Evolutionary conservation across 495 filamentous ascomycete species (phyloP), one percentile per base, ranked within the genome.

Genomic region (Amphirosellinia nigrospora): DNA sequence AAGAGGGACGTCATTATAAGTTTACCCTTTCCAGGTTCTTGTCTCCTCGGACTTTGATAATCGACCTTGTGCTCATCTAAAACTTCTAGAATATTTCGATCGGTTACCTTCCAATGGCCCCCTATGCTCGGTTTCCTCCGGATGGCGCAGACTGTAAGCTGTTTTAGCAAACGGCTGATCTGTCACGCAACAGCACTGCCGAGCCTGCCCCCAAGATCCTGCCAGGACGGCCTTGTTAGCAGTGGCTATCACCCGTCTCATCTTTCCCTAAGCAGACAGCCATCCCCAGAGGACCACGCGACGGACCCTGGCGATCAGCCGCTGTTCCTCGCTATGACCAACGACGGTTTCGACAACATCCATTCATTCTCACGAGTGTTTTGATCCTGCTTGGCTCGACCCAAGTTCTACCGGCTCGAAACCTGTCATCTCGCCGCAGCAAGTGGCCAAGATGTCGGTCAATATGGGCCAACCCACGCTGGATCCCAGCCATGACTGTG

Each of bases 221-320:
- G n/a, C 34, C 45, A 32, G 21, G 41, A 41, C 15, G 38, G 41
- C n/a, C 36, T 56, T 53, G 34, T 61, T 32, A 63, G 60, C n/a
- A 46, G 39, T 5, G 60, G 46, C 6, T 32, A 63, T 63, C 60
- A 26, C 60, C 60, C 28, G 32, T 43, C 26, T 56, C 11, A 58
- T 66, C 64, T 32, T 56, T 56, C 52, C 64, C 4, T 43, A 41
- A 66, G 50, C 50, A 55, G 50, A 43, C 23, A 43, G 19, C 21
- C 64, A 19, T 19, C 32, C 39, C 64, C n/a, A 16, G 39, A 16
- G 10, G 16, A 46, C 66, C 66, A 69, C 56, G 66, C 38, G 66
- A 62, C 43, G 43, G 56, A n/a, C 26, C 38, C 66, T 55, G 66
- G 30, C 66, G 66, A 68, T 68, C 66, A 58, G 19, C 39, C 32